phyloP scores from a whole-genome alignment of 495 filamentous ascomycete species.

The Penicillium argentinense region DNA sequence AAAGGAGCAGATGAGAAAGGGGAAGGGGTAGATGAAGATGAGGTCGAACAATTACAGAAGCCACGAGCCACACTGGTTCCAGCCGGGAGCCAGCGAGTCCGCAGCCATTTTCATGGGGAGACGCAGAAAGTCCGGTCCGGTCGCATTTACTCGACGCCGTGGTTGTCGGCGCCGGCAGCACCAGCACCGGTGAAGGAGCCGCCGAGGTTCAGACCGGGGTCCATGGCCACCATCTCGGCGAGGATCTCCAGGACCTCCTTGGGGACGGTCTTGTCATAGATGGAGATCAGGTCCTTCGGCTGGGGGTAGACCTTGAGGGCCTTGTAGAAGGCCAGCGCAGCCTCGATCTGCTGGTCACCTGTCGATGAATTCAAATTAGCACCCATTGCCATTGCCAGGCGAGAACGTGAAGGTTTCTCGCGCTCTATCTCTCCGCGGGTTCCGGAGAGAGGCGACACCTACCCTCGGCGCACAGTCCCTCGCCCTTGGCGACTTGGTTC shows the following conservation, averaged over 20 bases:
- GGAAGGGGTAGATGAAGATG: slow-evolving; percentile 5
- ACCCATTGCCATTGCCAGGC: too few species aligned
- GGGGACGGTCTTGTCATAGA: slow-evolving; percentile 97
- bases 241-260: slow-evolving; percentile 94
- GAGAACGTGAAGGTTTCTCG: too few species aligned
- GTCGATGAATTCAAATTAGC: too few species aligned
- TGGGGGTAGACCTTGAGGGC: slow-evolving; percentile 97
- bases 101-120: too few species aligned
- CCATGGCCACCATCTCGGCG: slow-evolving; percentile 95
- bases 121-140: background rate
- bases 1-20: slow-evolving; percentile 5
- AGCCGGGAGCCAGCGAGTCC: too few species aligned
- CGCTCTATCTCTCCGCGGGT: background rate
- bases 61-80: too few species aligned
- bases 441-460: slow-evolving; percentile 19
- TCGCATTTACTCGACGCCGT: slow-evolving; percentile 40
- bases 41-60: slow-evolving; percentile 8
- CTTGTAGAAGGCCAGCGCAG: slow-evolving; percentile 94
- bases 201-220: slow-evolving; percentile 67
- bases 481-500: slow-evolving; percentile 85
- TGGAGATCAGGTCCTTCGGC: slow-evolving; percentile 85
- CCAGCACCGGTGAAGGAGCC: slow-evolving; percentile 38
- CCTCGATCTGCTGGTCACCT: slow-evolving; percentile 76
- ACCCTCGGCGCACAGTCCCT: slow-evolving; percentile 73
- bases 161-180: slow-evolving; percentile 33